Evolutionary conservation across 2,329 filamentous ascomycete species (phyloP).

Genomic region (Fusarium poae): DNA sequence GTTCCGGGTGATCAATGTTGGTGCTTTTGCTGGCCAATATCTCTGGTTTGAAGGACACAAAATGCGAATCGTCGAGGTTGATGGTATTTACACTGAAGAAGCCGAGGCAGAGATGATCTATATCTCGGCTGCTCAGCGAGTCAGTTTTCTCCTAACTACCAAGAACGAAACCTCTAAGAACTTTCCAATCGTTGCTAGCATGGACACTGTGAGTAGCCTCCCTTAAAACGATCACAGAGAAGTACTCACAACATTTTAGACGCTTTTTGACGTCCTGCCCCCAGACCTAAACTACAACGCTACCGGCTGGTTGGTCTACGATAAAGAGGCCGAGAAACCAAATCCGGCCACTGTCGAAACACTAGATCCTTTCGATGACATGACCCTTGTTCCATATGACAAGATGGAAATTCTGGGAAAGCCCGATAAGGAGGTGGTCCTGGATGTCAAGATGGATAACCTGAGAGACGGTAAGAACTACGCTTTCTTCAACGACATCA

Average conservation of each 20-base stretch:
- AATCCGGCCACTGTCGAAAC: conserved; percentile 68
- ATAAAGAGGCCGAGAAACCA: conserved; percentile 61
- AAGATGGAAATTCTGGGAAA: conserved; percentile 70
- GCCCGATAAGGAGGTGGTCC: conserved; percentile 72
- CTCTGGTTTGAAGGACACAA: conserved; percentile 76
- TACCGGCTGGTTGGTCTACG: conserved; percentile 73
- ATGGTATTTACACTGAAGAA: conserved; percentile 76
- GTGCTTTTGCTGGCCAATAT: conserved; percentile 76
- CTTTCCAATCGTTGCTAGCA: conserved; percentile 76
- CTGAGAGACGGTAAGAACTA: conserved; percentile 71
- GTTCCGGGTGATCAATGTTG: conserved; percentile 79
- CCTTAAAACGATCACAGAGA: background rate
- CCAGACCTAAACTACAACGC: conserved; percentile 75
- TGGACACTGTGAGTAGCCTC: conserved; percentile 70
- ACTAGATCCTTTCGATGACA: conserved; percentile 80
- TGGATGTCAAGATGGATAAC: conserved; percentile 74
- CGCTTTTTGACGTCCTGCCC: conserved; percentile 77
- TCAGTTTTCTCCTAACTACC: conserved; percentile 72
- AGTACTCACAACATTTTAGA: conserved; percentile 52
- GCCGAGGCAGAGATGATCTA: conserved; percentile 74
- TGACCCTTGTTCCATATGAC: conserved; percentile 77
- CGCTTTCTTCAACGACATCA: conserved; percentile 81
- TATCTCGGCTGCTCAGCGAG: conserved; percentile 75
- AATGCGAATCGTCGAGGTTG: conserved; percentile 78
- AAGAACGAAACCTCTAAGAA: conserved; percentile 72